phyloP scores from a whole-genome alignment of 495 filamentous ascomycete genomes.

The Talaromyces liani region DNA sequence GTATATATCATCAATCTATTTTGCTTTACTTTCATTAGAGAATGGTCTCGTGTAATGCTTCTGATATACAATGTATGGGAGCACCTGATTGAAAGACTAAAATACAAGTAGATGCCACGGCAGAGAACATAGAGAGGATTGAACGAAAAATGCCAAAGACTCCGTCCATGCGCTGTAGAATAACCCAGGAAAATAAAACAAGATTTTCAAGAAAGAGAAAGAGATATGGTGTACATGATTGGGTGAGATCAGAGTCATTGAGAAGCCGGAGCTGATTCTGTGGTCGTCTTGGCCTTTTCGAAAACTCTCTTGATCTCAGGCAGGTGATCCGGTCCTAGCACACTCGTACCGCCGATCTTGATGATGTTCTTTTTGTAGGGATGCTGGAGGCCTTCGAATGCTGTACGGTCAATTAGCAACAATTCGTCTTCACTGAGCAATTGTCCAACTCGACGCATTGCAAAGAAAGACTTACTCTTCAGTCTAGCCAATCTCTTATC shows the following conservation, averaged over 20 bases:
- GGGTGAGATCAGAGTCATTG: not conserved
- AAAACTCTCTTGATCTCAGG: conserved; percentile 42
- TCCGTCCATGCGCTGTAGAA: conserved; percentile 44
- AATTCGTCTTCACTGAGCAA: conserved; percentile 1
- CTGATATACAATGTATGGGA: conserved; percentile 6
- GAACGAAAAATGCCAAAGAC: conserved; percentile 27
- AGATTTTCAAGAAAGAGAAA: conserved; percentile 15
- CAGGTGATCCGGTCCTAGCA: conserved; percentile 20
- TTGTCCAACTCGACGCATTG: not conserved
- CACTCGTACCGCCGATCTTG: conserved; percentile 50
- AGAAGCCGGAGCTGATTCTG: conserved; percentile 12
- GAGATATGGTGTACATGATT: conserved; percentile 10
- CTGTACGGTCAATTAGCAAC: conserved; percentile 32
- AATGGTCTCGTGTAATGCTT: not conserved
- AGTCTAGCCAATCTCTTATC: conserved; percentile 79
- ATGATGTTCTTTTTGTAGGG: conserved; percentile 88
- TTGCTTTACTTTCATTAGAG: not conserved
- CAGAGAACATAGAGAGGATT: conserved; percentile 13
- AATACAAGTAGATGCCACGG: conserved; percentile 4
- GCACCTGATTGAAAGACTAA: conserved; percentile 4
- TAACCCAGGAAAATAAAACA: conserved; percentile 21
- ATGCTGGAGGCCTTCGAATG: conserved; percentile 84
- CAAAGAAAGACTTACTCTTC: conserved; percentile 55
- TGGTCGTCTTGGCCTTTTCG: conserved; percentile 31
- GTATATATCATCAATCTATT: conserved; percentile 5